Conservation (phyloP, 208 protist species). For the Trypanosoma vivax region DNA sequence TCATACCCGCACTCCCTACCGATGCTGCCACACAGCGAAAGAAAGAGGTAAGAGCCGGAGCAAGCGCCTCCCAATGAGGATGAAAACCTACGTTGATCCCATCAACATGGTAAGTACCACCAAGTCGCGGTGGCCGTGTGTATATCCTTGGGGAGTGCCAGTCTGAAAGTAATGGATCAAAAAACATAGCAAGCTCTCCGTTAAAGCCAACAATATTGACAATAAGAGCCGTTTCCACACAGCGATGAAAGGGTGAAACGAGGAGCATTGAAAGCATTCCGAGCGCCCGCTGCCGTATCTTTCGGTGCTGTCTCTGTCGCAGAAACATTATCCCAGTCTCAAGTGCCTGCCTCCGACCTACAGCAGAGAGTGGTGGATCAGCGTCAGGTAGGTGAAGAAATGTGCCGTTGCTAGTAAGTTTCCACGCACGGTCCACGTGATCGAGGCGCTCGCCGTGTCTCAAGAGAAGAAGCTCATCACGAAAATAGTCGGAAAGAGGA, state of each 20-base stretch:
- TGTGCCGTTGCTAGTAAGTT: slow-evolving; percentile 18
- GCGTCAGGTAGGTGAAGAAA: slow-evolving; percentile 34
- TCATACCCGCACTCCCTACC: too few species aligned
- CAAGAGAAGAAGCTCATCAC: slow-evolving; percentile 57
- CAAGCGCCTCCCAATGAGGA: slow-evolving; percentile 42
- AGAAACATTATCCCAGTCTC: slow-evolving; percentile 71
- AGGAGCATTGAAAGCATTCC: slow-evolving; percentile 63
- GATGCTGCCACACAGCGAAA: slow-evolving; percentile 28
- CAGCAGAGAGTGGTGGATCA: slow-evolving; percentile 76
- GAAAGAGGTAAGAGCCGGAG: slow-evolving; percentile 36
- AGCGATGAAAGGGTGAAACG: slow-evolving; percentile 77
- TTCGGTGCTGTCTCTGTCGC: slow-evolving; percentile 30
- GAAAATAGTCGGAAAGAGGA: slow-evolving; percentile 25
- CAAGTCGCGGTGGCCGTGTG: slow-evolving; percentile 42
- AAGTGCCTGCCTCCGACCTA: slow-evolving; percentile 63
- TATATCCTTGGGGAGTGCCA: slow-evolving; percentile 77
- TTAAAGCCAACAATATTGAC: slow-evolving; percentile 75
- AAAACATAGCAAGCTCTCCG: slow-evolving; percentile 59
- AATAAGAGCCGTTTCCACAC: slow-evolving; percentile 72
- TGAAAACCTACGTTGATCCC: slow-evolving; percentile 10
- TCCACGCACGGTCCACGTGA: slow-evolving; percentile 67
- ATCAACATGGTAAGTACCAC: slow-evolving; percentile 36
- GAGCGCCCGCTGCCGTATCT: slow-evolving; percentile 47
- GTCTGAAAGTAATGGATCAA: slow-evolving; percentile 69
- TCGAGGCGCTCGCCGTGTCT: slow-evolving; percentile 79